Evolutionary conservation across 805 yeast genomes (phyloP).

Genomic region (Saccharomycopsis babjevae): DNA sequence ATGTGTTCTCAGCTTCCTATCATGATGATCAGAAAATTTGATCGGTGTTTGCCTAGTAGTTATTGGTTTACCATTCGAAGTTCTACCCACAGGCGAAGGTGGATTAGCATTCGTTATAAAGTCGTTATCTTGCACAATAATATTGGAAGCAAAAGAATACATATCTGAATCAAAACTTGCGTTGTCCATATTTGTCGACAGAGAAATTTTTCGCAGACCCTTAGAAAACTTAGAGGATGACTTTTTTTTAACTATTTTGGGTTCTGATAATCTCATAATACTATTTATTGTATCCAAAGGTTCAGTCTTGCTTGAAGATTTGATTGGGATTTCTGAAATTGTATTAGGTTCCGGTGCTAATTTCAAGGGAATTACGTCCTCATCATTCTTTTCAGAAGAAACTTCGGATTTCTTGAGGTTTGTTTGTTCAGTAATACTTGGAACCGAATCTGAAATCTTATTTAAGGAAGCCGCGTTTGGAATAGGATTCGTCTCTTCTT

Average conservation of each 20-base stretch:
- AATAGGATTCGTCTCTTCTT: background rate
- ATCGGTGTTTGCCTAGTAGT: background rate
- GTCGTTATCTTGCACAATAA: conserved; percentile 13
- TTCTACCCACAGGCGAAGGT: conserved; percentile 7
- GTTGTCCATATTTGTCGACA: background rate
- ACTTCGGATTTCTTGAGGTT: background rate
- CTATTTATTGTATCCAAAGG: background rate
- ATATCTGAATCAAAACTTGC: conserved; percentile 5
- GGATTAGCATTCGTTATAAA: conserved; percentile 19
- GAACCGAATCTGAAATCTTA: background rate
- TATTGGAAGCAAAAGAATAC: conserved; percentile 12
- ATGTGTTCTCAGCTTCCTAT: background rate
- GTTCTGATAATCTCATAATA: background rate
- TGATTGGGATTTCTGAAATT: background rate
- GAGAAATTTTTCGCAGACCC: background rate
- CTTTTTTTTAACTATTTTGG: conserved; percentile 3
- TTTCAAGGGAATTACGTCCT: background rate
- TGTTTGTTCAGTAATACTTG: background rate
- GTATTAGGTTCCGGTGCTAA: background rate
- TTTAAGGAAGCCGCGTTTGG: background rate
- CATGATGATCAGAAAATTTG: background rate
- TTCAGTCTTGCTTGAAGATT: background rate
- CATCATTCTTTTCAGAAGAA: background rate
- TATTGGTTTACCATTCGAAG: background rate
- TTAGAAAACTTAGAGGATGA: background rate